Base-by-base conservation (phyloP, 768 basidiomycete genomes). In the Rubroboletus pulcherrimus region DNA sequence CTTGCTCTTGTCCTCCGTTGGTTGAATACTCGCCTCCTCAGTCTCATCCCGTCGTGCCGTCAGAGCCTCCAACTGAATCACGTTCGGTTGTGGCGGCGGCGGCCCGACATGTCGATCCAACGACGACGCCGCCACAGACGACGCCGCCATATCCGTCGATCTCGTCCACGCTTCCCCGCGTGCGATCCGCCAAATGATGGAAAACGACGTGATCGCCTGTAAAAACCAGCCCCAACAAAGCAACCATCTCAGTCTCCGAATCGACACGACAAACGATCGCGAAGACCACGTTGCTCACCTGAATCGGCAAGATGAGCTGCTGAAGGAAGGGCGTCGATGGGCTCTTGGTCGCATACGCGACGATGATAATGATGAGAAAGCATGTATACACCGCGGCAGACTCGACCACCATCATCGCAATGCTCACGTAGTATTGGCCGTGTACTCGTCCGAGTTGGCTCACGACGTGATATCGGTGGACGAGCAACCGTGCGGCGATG, bases 381-480 rank as follows among this genome's bases (percentile, higher is more conserved):
- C 73, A 60, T 2, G 76, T 75, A 54, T 78, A 79, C 7, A 79
- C 62, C 3, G 77, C 74, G 0, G 79, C 79, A 4, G 73, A 76
- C 57, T 80, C 78, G 48, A 80, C 58, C 29, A 80, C 51, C 31
- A 79, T 72, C 1, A 75, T 63, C 1, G 63, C 64, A 37, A 77
- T 55, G 7, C 73, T 75, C 26, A 73, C 55, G 60, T 78, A 79
- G 37, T 74, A 66, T 14, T 41, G 63, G 4, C 67, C 75, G 35
- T 76, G 62, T 0, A 71, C 73, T 5, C 61, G 59, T 3, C 74
- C 70, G n/a, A 79, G 68, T 5, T 59, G 63, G 12, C 58, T 47
- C 21, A 71, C 39, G 38, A 73, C 2, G 5, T n/a, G 24, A 11
- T n/a, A 35, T 12, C 72, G 68, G 26, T 61, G 44, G 37, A 51